phyloP scores from a whole-genome alignment of 75 land plant genomes.

The Chamaecyparis obtusa region DNA sequence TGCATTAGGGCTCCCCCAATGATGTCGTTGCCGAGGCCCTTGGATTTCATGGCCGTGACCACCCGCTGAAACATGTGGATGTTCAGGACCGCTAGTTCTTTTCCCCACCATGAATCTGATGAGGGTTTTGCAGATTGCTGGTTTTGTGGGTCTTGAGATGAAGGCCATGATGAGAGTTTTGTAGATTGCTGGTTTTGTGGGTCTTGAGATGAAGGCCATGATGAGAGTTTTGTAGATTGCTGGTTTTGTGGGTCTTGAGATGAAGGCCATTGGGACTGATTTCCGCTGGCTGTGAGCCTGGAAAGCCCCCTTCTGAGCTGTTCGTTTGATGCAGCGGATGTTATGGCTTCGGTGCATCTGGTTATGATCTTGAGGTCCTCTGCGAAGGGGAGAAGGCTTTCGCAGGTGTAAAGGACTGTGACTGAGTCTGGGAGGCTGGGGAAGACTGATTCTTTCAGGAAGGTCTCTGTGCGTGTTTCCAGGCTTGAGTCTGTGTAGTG shows the following conservation, averaged over 20 bases:
- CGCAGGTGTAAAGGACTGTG: conserved; percentile 68
- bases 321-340: conserved; percentile 74
- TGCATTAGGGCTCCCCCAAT: conserved; percentile 70
- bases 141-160: background rate
- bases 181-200: no score
- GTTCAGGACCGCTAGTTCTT: conserved; percentile 54
- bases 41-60: conserved; percentile 66
- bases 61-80: conserved; percentile 86
- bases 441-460: conserved; percentile 56
- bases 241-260: background rate
- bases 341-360: conserved; percentile 61
- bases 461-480: conserved; percentile 56
- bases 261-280: background rate
- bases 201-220: background rate
- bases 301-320: conserved; percentile 64
- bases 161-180: background rate
- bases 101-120: conserved; percentile 44
- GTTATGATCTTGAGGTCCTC: conserved; percentile 76
- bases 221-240: no score
- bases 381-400: conserved; percentile 60
- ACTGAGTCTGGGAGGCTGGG: conserved; percentile 58
- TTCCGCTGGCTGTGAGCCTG: conserved; percentile 38
- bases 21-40: conserved; percentile 72
- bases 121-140: background rate
- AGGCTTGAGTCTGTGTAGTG: conserved; percentile 70